These are phyloP conservation scores for Leccinum subrobustum DNA, from an alignment of 1,284 basidiomycete genomes.

Conservation along the genomic window DNA sequence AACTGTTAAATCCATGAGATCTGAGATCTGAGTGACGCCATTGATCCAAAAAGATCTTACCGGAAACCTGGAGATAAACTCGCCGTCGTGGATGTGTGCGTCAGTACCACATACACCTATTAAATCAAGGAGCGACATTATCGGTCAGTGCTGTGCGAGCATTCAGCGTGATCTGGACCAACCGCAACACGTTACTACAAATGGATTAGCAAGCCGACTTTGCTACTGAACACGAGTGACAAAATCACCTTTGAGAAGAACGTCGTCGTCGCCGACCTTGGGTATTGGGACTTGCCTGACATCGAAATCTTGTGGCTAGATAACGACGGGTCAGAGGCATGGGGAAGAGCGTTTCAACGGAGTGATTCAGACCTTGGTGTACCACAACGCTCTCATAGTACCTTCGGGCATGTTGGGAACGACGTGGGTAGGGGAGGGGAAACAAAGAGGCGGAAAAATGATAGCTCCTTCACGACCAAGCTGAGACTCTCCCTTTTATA, in stretches of 20 bases:
- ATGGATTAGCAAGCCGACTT: slow-evolving; percentile 7
- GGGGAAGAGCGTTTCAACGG: neutral
- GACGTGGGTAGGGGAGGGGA: neutral
- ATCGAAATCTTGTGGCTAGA: slow-evolving; percentile 45
- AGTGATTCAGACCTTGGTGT: slow-evolving; percentile 25
- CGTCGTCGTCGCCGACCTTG: slow-evolving; percentile 52
- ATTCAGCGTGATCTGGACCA: slow-evolving; percentile 13
- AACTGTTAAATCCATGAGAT: slow-evolving; percentile 43
- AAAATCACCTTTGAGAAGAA: slow-evolving; percentile 55
- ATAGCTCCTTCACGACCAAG: slow-evolving; percentile 1
- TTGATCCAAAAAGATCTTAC: slow-evolving; percentile 33
- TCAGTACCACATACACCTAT: slow-evolving; percentile 76
- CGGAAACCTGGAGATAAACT: slow-evolving; percentile 78
- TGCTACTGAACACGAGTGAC: neutral
- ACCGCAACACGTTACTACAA: slow-evolving; percentile 49
- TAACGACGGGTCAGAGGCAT: slow-evolving; percentile 14
- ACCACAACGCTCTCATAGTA: slow-evolving; percentile 35
- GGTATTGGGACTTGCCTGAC: slow-evolving; percentile 59
- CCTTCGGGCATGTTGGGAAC: slow-evolving; percentile 29
- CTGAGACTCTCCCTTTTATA: slow-evolving; percentile 25
- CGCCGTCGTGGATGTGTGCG: slow-evolving; percentile 74
- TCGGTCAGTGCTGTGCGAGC: neutral
- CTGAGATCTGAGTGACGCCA: slow-evolving; percentile 11
- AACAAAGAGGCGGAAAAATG: slow-evolving; percentile 9
- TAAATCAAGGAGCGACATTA: neutral